These are phyloP conservation scores for Mariannaea sp. DNA, from an alignment of 2,329 filamentous ascomycete genomes.

Conservation along the genomic window DNA sequence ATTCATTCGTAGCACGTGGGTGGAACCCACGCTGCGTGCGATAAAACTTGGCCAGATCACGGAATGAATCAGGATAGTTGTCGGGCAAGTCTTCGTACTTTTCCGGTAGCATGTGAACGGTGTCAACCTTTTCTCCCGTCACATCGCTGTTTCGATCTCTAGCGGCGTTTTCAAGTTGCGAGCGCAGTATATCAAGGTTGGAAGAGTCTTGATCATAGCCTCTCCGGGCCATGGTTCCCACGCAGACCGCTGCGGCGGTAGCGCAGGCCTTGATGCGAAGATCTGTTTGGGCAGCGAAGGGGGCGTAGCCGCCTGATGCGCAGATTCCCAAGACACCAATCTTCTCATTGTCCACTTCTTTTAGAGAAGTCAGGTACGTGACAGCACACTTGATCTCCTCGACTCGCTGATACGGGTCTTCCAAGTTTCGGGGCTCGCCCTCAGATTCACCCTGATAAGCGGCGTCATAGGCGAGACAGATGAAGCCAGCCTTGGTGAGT, in stretches of 20 bases:
- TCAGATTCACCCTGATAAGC: slow-evolving; percentile 45
- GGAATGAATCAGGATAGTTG: slow-evolving; percentile 13
- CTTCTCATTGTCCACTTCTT: slow-evolving; percentile 33
- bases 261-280: slow-evolving; percentile 46
- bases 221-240: slow-evolving; percentile 38
- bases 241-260: slow-evolving; percentile 37
- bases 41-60: slow-evolving; percentile 20
- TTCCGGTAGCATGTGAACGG: slow-evolving; percentile 9
- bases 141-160: slow-evolving; percentile 10
- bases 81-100: slow-evolving; percentile 4
- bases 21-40: slow-evolving; percentile 19
- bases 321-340: slow-evolving; percentile 44
- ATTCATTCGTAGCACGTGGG: background rate
- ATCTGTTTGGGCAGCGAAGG: slow-evolving; percentile 41
- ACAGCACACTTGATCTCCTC: slow-evolving; percentile 45
- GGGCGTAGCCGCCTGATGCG: slow-evolving; percentile 44
- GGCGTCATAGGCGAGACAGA: slow-evolving; percentile 43
- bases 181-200: slow-evolving; percentile 1
- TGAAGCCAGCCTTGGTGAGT: slow-evolving; percentile 41
- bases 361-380: slow-evolving; percentile 37
- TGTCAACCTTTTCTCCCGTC: background rate
- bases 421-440: slow-evolving; percentile 44
- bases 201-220: slow-evolving; percentile 14
- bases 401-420: slow-evolving; percentile 48
- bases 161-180: slow-evolving; percentile 11